phyloP scores from a whole-genome alignment of 371 early-diverging fungal species.

The Mucor velutinosus region DNA sequence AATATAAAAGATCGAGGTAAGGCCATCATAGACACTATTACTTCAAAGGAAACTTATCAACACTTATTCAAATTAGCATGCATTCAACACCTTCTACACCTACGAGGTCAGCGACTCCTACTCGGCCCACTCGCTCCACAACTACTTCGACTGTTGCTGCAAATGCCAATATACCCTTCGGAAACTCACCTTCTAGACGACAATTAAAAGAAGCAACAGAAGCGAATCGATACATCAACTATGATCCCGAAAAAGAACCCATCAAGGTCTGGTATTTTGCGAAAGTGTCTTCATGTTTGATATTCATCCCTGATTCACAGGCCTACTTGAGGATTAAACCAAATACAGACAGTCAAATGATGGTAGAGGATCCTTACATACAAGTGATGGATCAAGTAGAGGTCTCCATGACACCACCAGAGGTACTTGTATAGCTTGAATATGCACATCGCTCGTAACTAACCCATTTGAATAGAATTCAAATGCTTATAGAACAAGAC shows the following conservation, averaged over 20 bases:
- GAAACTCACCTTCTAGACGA: neutral
- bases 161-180: neutral
- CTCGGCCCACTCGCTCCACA: neutral
- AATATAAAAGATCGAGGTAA: neutral
- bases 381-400: constrained; percentile 43
- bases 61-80: neutral
- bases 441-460: neutral
- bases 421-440: constrained; percentile 16
- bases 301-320: constrained; percentile 16
- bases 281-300: neutral
- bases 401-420: constrained; percentile 51
- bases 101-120: neutral
- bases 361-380: constrained; percentile 36
- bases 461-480: constrained; percentile 15
- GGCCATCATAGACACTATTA: neutral
- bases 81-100: neutral
- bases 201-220: neutral
- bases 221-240: constrained; percentile 5
- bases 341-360: constrained; percentile 5
- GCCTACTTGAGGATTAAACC: constrained; percentile 52
- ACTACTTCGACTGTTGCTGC: neutral
- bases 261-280: neutral
- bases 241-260: constrained; percentile 14
- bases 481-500: constrained; percentile 42
- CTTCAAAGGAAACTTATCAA: too few relatives aligned